Percentiles rank a stretch among this genome's conserved stretches.
phyloP scores from a whole-genome alignment of 2,329 filamentous ascomycete species.

The Metarhizium brunneum region DNA sequence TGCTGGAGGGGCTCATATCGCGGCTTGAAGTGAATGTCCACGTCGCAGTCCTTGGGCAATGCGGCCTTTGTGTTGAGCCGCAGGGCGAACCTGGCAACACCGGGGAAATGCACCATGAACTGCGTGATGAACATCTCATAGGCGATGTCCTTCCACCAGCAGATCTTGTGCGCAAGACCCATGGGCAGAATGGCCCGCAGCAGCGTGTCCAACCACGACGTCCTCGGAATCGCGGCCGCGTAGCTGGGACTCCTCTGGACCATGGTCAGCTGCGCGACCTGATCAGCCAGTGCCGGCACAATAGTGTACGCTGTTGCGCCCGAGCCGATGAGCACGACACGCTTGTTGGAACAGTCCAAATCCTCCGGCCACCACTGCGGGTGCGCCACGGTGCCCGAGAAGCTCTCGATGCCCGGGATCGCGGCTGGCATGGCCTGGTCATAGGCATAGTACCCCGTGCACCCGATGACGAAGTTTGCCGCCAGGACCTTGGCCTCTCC shows the following conservation, averaged over 20 bases:
- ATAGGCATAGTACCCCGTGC: conserved; percentile 66
- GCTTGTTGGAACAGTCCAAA: conserved; percentile 56
- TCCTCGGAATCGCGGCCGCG: conserved; percentile 45
- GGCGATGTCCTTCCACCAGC: conserved; percentile 40
- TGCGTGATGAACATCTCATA: conserved; percentile 32
- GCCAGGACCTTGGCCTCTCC: conserved; percentile 18
- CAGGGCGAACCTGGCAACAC: conserved; percentile 22
- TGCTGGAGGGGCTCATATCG: conserved; percentile 63
- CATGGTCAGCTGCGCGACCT: conserved; percentile 62
- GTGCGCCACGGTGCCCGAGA: conserved; percentile 55
- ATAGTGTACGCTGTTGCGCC: conserved; percentile 76
- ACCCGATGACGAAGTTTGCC: conserved; percentile 49
- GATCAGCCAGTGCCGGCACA: conserved; percentile 57
- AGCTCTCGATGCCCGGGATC: conserved; percentile 60
- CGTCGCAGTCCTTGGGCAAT: conserved; percentile 44
- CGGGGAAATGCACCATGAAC: conserved; percentile 17
- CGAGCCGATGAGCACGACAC: conserved; percentile 63
- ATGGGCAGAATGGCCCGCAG: conserved; percentile 36
- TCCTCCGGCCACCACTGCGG: conserved; percentile 71
- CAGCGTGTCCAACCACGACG: conserved; percentile 24
- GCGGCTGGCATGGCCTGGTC: conserved; percentile 46
- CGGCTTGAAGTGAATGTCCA: conserved; percentile 56
- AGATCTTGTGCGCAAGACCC: conserved; percentile 34
- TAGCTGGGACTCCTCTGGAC: conserved; percentile 72
- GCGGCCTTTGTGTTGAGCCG: conserved; percentile 31